Evolutionary conservation across 2,329 filamentous ascomycete genomes (phyloP).

Genomic region (Xylariaceae sp.): DNA sequence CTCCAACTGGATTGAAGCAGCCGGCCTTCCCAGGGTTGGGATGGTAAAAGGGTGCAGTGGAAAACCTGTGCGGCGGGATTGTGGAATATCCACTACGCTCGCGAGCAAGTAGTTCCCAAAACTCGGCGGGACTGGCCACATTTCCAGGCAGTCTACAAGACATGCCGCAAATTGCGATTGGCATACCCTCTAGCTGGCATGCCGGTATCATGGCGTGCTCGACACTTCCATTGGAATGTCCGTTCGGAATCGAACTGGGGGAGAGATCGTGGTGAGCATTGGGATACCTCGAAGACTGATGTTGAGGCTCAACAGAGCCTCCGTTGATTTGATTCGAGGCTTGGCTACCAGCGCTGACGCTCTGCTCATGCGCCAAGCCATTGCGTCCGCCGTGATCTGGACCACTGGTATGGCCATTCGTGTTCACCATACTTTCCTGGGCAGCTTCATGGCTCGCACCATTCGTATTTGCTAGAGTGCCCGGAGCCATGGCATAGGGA

Average conservation of each 20-base stretch:
- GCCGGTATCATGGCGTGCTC: not conserved
- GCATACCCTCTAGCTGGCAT: slow-evolving; percentile 19
- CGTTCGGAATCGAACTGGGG: slow-evolving; percentile 15
- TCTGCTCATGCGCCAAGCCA: slow-evolving; percentile 15
- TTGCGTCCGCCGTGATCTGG: slow-evolving; percentile 15
- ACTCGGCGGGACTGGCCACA: slow-evolving; percentile 33
- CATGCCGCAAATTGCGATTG: slow-evolving; percentile 36
- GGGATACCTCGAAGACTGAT: slow-evolving; percentile 5
- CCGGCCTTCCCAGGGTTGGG: slow-evolving; percentile 35
- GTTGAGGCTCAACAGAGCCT: slow-evolving; percentile 3
- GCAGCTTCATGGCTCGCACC: slow-evolving; percentile 21
- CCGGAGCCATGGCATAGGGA: slow-evolving; percentile 28
- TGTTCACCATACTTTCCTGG: slow-evolving; percentile 27
- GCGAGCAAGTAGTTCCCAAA: slow-evolving; percentile 37
- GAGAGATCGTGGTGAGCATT: slow-evolving; percentile 21
- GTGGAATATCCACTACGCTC: slow-evolving; percentile 35
- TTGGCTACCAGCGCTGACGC: slow-evolving; percentile 8
- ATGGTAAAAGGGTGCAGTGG: slow-evolving; percentile 32
- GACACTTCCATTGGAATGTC: slow-evolving; percentile 3
- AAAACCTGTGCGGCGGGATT: slow-evolving; percentile 42
- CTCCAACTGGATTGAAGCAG: slow-evolving; percentile 32
- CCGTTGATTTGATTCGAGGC: slow-evolving; percentile 9
- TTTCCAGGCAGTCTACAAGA: slow-evolving; percentile 35
- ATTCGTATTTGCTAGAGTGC: slow-evolving; percentile 26
- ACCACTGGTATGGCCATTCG: slow-evolving; percentile 25